Percentiles rank a stretch among this genome's conserved stretches.
Conservation (phyloP, 495 filamentous ascomycete genomes). For the Trichoderma erinaceum region DNA sequence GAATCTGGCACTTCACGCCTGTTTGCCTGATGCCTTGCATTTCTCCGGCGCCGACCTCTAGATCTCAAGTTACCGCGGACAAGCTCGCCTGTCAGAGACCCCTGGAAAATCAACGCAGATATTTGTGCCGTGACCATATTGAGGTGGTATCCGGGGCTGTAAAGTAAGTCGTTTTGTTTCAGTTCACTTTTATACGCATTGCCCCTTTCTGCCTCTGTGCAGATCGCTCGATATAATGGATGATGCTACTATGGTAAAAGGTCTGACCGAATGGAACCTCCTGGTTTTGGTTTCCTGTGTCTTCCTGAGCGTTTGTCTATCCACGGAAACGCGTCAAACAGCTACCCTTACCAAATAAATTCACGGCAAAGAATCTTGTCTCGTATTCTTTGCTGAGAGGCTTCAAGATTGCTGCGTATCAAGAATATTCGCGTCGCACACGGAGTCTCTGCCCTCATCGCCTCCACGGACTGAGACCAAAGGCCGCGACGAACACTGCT, state of each 20-base stretch:
- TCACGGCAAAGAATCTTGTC: slow-evolving; percentile 20
- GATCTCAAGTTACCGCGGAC: not conserved
- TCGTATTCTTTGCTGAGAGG: slow-evolving; percentile 14
- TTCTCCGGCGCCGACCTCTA: not conserved
- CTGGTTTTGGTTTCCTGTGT: slow-evolving; percentile 16
- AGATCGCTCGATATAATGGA: not conserved
- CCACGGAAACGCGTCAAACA: not conserved
- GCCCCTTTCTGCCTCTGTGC: not conserved
- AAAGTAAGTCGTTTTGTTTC: not conserved
- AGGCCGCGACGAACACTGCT: slow-evolving; percentile 40
- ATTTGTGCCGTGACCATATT: not conserved
- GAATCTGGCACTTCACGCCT: not conserved
- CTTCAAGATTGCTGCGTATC: slow-evolving; percentile 15
- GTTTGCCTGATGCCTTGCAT: not conserved
- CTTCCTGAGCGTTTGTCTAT: not conserved
- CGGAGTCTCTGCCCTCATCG: slow-evolving; percentile 34
- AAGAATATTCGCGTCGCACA: slow-evolving; percentile 16
- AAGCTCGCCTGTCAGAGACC: not conserved
- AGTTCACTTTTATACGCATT: not conserved
- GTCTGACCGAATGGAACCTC: slow-evolving; percentile 18
- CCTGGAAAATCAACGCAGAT: not conserved
- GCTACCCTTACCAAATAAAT: slow-evolving; percentile 17
- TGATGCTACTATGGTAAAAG: slow-evolving; percentile 19
- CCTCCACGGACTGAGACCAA: slow-evolving; percentile 35
- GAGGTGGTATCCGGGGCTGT: not conserved